Percentiles rank a stretch among this genome's conserved stretches.
Conservation (phyloP, 2,329 filamentous ascomycete species). For the Aureobasidium sp. region DNA sequence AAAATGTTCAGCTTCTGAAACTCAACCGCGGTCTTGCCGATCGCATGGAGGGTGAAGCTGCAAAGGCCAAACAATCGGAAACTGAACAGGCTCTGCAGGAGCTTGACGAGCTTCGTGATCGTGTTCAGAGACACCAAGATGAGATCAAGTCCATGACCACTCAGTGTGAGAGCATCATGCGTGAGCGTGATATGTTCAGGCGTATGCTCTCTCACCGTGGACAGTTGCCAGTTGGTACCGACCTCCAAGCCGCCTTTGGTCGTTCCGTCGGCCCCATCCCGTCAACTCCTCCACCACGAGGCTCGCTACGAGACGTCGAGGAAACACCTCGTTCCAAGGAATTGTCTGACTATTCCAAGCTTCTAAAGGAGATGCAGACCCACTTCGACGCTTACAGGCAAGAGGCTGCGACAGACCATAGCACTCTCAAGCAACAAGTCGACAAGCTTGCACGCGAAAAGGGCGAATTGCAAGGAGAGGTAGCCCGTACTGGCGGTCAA, state of each 20-base stretch:
- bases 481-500: constrained; percentile 71
- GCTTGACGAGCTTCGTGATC: constrained; percentile 62
- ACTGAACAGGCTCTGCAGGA: constrained; percentile 54
- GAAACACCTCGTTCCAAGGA: constrained; percentile 45
- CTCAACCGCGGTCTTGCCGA: constrained; percentile 79
- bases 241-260: constrained; percentile 61
- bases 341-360: constrained; percentile 62
- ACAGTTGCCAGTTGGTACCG: constrained; percentile 48
- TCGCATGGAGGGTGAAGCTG: constrained; percentile 85
- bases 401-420: constrained; percentile 72
- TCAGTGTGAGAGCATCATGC: constrained; percentile 85
- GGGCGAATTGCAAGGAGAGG: constrained; percentile 70
- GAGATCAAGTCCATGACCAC: constrained; percentile 74
- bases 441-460: constrained; percentile 77
- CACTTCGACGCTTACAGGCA: constrained; percentile 87
- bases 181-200: constrained; percentile 95
- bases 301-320: constrained; percentile 24
- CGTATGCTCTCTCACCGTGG: constrained; percentile 78
- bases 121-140: constrained; percentile 71
- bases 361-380: constrained; percentile 78
- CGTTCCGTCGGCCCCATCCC: constrained; percentile 53
- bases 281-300: constrained; percentile 35
- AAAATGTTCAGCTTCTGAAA: constrained; percentile 76
- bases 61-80: constrained; percentile 49
- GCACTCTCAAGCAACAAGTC: constrained; percentile 74